Conservation (phyloP, 192 early-diverging fungal genomes). For the Coemansia sp. region DNA sequence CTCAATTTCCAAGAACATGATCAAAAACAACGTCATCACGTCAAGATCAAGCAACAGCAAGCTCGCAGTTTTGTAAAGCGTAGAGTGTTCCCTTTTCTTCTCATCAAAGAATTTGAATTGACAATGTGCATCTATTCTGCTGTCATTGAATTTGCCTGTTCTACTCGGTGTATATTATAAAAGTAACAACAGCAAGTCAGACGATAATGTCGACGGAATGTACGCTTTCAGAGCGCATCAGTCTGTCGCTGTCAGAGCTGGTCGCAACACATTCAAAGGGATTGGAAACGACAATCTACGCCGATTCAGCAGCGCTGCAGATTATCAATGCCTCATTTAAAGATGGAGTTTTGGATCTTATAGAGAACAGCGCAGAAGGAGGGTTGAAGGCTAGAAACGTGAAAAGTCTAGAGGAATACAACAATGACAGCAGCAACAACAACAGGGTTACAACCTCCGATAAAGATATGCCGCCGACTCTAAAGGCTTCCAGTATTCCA, state of each 20-base stretch:
- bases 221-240: constrained; percentile 18
- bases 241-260: constrained; percentile 6
- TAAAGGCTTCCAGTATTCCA: neutral
- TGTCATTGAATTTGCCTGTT: neutral
- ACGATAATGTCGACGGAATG: neutral
- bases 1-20: too few species aligned
- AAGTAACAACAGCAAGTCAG: neutral
- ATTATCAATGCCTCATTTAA: constrained; percentile 23
- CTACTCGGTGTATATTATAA: neutral
- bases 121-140: too few species aligned
- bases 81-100: too few species aligned
- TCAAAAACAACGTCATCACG: too few species aligned
- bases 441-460: too few species aligned
- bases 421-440: neutral
- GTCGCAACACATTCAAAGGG: constrained; percentile 32
- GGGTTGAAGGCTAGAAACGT: constrained; percentile 15
- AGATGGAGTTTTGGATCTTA: constrained; percentile 25
- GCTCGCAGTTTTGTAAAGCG: too few species aligned
- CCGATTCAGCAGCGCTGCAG: constrained; percentile 30
- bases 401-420: constrained; percentile 11
- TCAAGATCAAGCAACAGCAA: too few species aligned
- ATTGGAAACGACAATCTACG: constrained; percentile 45
- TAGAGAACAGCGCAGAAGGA: constrained; percentile 6
- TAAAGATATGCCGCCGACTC: neutral
- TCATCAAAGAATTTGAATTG: too few species aligned